Evolutionary conservation across 2,329 filamentous ascomycete species (phyloP).

Genomic region (Venturia oleaginea): DNA sequence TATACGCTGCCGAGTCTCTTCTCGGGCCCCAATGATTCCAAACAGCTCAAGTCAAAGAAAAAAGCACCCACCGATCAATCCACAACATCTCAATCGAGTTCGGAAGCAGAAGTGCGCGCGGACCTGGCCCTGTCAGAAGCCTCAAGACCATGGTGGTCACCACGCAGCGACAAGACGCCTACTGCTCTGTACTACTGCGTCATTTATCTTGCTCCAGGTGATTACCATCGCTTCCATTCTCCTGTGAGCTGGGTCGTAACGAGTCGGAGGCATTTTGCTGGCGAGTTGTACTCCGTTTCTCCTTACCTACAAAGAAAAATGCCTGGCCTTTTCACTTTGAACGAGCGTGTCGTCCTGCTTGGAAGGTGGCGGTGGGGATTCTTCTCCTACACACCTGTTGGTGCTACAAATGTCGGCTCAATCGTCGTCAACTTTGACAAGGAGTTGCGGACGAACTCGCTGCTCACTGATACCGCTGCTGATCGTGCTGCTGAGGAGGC

Average conservation of each 20-base stretch:
- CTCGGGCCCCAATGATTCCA: slow-evolving; percentile 52
- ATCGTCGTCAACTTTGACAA: slow-evolving; percentile 96
- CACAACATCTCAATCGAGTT: slow-evolving; percentile 54
- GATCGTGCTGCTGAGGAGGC: slow-evolving; percentile 79
- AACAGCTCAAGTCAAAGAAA: slow-evolving; percentile 25
- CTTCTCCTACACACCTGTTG: slow-evolving; percentile 92
- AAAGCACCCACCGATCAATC: slow-evolving; percentile 53
- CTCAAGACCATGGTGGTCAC: slow-evolving; percentile 44
- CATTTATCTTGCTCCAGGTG: slow-evolving; percentile 90
- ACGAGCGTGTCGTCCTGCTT: slow-evolving; percentile 88
- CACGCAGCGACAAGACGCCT: slow-evolving; percentile 30
- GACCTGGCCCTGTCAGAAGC: slow-evolving; percentile 65
- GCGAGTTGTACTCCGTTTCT: slow-evolving; percentile 89
- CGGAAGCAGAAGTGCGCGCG: slow-evolving; percentile 73
- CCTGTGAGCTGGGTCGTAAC: slow-evolving; percentile 94
- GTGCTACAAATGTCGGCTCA: slow-evolving; percentile 92
- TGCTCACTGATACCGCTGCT: slow-evolving; percentile 86
- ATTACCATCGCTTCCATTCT: slow-evolving; percentile 98
- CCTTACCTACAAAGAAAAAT: slow-evolving; percentile 90
- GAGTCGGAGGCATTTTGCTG: slow-evolving; percentile 90
- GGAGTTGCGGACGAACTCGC: slow-evolving; percentile 84
- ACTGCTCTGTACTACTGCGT: slow-evolving; percentile 87
- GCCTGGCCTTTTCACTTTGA: slow-evolving; percentile 89
- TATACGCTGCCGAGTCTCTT: slow-evolving; percentile 86
- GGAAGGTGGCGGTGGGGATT: slow-evolving; percentile 96